Conservation (phyloP, 2,329 filamentous ascomycete genomes). For the Claviceps humidiphila region DNA sequence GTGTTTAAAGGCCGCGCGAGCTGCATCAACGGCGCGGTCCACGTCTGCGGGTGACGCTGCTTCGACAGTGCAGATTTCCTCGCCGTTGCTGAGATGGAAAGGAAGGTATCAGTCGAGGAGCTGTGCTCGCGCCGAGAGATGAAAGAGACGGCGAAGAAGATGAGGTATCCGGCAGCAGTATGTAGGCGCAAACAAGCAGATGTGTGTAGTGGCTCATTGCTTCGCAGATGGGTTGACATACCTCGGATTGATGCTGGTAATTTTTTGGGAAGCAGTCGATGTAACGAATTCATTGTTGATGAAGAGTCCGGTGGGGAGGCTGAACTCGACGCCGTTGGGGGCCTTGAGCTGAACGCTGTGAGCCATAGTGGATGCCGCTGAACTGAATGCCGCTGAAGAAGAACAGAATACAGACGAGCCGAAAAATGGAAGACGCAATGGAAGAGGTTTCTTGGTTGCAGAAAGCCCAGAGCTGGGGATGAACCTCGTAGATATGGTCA, state of each 20-base stretch:
- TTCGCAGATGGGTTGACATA: slow-evolving; percentile 8
- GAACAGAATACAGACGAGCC: background rate
- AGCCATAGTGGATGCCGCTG: background rate
- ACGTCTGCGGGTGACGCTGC: slow-evolving; percentile 18
- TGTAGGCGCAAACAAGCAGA: background rate
- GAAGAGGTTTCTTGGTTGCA: background rate
- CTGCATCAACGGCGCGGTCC: slow-evolving; percentile 25
- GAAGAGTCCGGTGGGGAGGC: slow-evolving; percentile 56
- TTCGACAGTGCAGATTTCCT: slow-evolving; percentile 20
- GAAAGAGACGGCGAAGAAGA: background rate
- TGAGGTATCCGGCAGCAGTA: background rate
- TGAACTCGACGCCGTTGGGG: slow-evolving; percentile 52
- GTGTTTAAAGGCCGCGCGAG: slow-evolving; percentile 54
- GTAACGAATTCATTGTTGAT: slow-evolving; percentile 66
- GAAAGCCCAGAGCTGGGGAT: no score
- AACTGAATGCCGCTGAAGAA: background rate
- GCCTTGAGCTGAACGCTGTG: slow-evolving; percentile 16
- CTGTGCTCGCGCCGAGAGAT: no score
- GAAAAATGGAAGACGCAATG: background rate
- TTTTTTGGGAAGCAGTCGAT: slow-evolving; percentile 40
- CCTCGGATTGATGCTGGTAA: slow-evolving; percentile 46
- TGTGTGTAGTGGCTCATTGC: background rate
- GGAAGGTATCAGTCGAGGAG: background rate
- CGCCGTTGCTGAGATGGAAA: slow-evolving; percentile 15
- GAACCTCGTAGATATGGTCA: no score